Evolutionary conservation across 495 filamentous ascomycete genomes (phyloP), one percentile per base, ranked within the genome.

Genomic region (Corynascus novoguineensis): DNA sequence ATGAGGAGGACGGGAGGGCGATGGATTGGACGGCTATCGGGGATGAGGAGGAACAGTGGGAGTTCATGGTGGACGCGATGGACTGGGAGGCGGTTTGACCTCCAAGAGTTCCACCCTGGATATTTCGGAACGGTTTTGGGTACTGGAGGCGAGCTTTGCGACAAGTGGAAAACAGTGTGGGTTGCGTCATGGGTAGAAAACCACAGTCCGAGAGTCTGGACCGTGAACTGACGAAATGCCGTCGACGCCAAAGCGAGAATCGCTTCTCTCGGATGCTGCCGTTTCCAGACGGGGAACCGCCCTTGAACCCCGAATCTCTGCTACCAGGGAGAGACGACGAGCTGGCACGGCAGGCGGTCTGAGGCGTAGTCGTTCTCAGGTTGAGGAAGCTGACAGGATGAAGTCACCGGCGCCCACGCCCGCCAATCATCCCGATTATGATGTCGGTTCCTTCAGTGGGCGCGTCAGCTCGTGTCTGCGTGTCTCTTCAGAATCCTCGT

Each of bases 61-160:
- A 75, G 37, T 84, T 82, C 48, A 83, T 85, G 71, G 77, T 81
- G 19, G 82, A 85, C 60, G 83, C 81, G 0, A 86, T 86, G 83
- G 83, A 86, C 59, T 82, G 81, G 81, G 78, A 84, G 58, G 76
- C 75, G 19, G 78, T 84, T 29, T 78, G n/a, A 53, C 15, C 4
- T 32, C 31, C 11, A 6, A 3, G 10, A 8, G 6, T 17, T 40
- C 17, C 41, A 11, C 28, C 22, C 42, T 28, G 2, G 12, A 10
- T 12, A 11, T 5, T 12, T 11, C 28, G 7, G 5, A 14, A 29
- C 1, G 28, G 10, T 6, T 34, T 21, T 32, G 46, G 46, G 4
- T 22, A 21, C 28, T n/a, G n/a, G n/a, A 31, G 5, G 10, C 29
- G 29, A 31, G 29, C 29, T 31, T 31, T n/a, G n/a, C n/a, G n/a